phyloP scores from a whole-genome alignment of 1,284 basidiomycete species.

The Ganoderma multipileum region DNA sequence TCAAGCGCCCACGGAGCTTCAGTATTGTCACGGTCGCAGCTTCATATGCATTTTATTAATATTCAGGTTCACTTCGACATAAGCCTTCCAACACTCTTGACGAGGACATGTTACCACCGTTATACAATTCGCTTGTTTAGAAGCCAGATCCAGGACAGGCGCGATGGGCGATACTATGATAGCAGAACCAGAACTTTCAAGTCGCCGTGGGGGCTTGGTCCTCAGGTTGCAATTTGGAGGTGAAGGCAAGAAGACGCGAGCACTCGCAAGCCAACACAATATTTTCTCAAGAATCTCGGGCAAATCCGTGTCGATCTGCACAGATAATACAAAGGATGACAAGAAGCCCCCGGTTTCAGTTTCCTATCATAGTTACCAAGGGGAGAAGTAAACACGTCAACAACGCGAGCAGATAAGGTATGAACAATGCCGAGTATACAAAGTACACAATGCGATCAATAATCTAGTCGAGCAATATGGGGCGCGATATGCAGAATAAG shows the following conservation, averaged over 20 bases:
- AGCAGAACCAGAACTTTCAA: too few species aligned
- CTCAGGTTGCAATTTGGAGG: too few species aligned
- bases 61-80: background rate
- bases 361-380: background rate
- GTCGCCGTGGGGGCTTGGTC: too few species aligned
- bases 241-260: too few species aligned
- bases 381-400: background rate
- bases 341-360: background rate
- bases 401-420: constrained; percentile 1
- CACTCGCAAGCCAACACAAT: too few species aligned
- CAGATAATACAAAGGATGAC: background rate
- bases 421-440: constrained; percentile 5
- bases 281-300: background rate
- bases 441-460: constrained; percentile 7
- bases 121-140: too few species aligned
- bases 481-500: background rate
- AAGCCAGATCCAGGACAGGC: too few species aligned
- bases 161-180: too few species aligned
- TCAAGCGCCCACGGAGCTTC: constrained; percentile 2
- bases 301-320: background rate
- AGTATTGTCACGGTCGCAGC: too few species aligned
- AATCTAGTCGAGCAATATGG: background rate
- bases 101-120: background rate
- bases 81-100: background rate
- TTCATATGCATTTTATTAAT: too few species aligned